A percentile compares a stretch with the other conserved stretches of the same genome.
Evolutionary conservation across 805 yeast genomes (phyloP).

Genomic region (Wickerhamiella spandovensis): DNA sequence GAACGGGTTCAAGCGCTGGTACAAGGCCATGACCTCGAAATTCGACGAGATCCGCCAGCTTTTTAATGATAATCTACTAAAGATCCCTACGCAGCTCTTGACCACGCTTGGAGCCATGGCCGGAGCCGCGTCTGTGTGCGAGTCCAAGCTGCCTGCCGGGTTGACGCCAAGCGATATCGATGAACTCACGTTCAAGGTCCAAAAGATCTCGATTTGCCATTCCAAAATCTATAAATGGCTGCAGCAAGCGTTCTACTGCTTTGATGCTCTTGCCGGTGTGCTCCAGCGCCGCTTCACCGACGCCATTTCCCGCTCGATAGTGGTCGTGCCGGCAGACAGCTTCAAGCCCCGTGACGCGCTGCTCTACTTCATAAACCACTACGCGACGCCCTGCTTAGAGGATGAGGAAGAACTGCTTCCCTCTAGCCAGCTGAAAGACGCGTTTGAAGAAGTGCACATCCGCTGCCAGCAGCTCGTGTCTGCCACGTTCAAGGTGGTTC

Average conservation of each 20-base stretch:
- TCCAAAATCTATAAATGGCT: neutral
- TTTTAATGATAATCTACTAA: conserved; percentile 1
- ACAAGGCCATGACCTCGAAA: conserved; percentile 6
- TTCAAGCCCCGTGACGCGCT: neutral
- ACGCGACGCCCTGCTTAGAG: neutral
- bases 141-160: neutral
- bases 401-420: neutral
- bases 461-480: neutral
- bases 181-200: neutral
- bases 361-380: neutral
- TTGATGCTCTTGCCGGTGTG: neutral
- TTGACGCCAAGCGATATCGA: neutral
- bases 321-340: neutral
- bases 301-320: neutral
- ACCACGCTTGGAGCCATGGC: conserved; percentile 4
- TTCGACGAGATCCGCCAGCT: conserved; percentile 6
- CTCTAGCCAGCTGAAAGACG: neutral
- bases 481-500: neutral
- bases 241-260: neutral
- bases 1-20: conserved; percentile 17
- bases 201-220: neutral
- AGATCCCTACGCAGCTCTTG: conserved; percentile 2
- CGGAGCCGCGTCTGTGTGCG: neutral
- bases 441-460: neutral
- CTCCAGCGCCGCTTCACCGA: neutral